phyloP scores from a whole-genome alignment of 1,284 basidiomycete species.

The Pascua sp. region DNA sequence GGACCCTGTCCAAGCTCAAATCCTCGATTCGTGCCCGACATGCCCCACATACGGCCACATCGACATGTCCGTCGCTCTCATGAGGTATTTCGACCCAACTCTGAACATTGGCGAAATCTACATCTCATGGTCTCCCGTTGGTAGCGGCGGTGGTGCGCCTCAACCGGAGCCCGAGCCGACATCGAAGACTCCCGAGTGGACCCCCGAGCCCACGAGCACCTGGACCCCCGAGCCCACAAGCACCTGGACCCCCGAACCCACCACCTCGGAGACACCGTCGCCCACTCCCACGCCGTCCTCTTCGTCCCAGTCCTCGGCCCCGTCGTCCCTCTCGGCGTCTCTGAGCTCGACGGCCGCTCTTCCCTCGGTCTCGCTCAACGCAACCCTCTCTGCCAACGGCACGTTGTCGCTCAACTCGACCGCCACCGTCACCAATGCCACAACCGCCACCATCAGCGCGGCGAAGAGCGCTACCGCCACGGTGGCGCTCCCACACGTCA shows the following conservation, averaged over 20 bases:
- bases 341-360: not conserved
- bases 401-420: not conserved
- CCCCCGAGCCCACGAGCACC: constrained; percentile 3
- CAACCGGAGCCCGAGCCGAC: not conserved
- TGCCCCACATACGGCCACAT: constrained; percentile 58
- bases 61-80: constrained; percentile 73
- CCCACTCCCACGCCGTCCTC: constrained; percentile 4
- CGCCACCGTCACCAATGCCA: not conserved
- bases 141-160: not conserved
- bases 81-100: constrained; percentile 44
- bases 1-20: constrained; percentile 56
- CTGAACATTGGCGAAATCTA: not conserved
- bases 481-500: constrained; percentile 14
- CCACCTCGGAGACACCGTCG: not conserved
- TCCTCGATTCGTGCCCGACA: constrained; percentile 59
- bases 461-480: constrained; percentile 12
- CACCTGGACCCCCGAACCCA: not conserved
- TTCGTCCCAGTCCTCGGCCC: constrained; percentile 29
- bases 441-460: constrained; percentile 18
- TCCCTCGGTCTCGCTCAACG: not conserved
- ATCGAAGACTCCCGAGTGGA: not conserved
- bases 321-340: constrained; percentile 32
- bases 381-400: not conserved
- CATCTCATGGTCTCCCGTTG: not conserved
- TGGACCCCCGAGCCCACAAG: no score